phyloP scores from a whole-genome alignment of 495 filamentous ascomycete species.

The Aspergillus taichungensis region DNA sequence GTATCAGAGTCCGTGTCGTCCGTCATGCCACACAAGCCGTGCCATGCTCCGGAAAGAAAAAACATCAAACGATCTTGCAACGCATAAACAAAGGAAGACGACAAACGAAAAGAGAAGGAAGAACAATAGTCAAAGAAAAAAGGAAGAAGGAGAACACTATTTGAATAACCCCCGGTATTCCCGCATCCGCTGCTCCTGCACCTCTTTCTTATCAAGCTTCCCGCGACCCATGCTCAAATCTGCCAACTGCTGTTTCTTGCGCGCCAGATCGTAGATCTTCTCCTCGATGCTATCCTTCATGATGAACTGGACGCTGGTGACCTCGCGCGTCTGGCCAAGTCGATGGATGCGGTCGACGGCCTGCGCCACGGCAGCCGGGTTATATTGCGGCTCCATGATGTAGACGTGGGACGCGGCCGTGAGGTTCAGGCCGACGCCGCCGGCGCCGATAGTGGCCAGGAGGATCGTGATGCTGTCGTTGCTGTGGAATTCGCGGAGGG shows the following conservation, averaged over 20 bases:
- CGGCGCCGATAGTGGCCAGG: slow-evolving; percentile 84
- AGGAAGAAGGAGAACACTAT: slow-evolving; percentile 26
- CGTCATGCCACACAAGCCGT: no score
- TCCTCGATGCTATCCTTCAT: slow-evolving; percentile 89
- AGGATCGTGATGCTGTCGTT: slow-evolving; percentile 66
- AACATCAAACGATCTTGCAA: not conserved
- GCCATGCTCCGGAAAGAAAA: no score
- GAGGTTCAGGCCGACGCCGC: slow-evolving; percentile 86
- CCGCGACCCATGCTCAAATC: slow-evolving; percentile 70
- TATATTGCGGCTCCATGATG: slow-evolving; percentile 97
- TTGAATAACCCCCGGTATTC: slow-evolving; percentile 79
- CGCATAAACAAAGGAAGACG: not conserved
- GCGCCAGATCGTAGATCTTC: slow-evolving; percentile 80
- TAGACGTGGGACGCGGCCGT: slow-evolving; percentile 79
- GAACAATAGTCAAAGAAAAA: not conserved
- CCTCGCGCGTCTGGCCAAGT: slow-evolving; percentile 77
- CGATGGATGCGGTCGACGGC: slow-evolving; percentile 92
- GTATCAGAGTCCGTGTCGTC: not conserved
- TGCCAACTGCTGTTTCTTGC: slow-evolving; percentile 84
- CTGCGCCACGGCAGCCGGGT: slow-evolving; percentile 89
- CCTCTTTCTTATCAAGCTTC: slow-evolving; percentile 64
- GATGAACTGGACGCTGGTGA: slow-evolving; percentile 74
- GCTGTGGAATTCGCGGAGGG: slow-evolving; percentile 69
- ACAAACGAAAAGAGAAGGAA: slow-evolving; percentile 1
- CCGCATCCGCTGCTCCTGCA: slow-evolving; percentile 64